A percentile compares a stretch with the other conserved stretches of the same genome.
phyloP scores from a whole-genome alignment of 352 stramenopile species.

The Globisporangium apiculatum region DNA sequence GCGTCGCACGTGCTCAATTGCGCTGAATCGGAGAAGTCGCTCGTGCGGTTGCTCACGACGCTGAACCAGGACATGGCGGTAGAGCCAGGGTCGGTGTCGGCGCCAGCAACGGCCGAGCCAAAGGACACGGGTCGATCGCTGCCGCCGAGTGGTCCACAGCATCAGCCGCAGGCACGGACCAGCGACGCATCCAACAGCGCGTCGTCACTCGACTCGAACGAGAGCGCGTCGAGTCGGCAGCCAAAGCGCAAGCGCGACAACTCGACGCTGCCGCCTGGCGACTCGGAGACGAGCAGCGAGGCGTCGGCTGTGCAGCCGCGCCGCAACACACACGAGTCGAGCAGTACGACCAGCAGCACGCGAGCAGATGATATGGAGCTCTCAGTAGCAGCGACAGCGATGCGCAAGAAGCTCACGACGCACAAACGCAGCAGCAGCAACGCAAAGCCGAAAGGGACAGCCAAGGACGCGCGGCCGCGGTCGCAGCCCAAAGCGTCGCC shows the following conservation, averaged over 20 bases:
- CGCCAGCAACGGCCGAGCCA: not conserved
- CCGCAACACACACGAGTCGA: not conserved
- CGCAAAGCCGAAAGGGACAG: conserved; percentile 14
- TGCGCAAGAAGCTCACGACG: not conserved
- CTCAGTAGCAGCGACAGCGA: not conserved
- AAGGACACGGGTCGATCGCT: no score
- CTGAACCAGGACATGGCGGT: conserved; percentile 34
- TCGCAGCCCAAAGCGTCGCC: conserved; percentile 5
- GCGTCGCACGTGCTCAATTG: conserved; percentile 56
- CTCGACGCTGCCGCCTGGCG: not conserved
- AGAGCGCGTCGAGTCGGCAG: not conserved
- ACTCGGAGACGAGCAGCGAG: conserved; percentile 12
- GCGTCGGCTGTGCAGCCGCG: conserved; percentile 3
- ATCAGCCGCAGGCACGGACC: no score
- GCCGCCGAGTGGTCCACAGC: no score
- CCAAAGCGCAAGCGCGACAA: conserved; percentile 27
- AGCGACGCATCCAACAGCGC: not conserved
- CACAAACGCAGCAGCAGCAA: not conserved
- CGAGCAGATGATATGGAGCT: no score
- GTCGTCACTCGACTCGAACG: not conserved
- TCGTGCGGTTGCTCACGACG: conserved; percentile 52
- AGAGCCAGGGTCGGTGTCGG: not conserved
- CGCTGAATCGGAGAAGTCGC: conserved; percentile 57
- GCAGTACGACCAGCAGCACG: no score
- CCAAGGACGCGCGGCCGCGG: conserved; percentile 1